Evolutionary conservation across 371 early-diverging fungal species (phyloP).

Genomic region (Mucor piriformis): DNA sequence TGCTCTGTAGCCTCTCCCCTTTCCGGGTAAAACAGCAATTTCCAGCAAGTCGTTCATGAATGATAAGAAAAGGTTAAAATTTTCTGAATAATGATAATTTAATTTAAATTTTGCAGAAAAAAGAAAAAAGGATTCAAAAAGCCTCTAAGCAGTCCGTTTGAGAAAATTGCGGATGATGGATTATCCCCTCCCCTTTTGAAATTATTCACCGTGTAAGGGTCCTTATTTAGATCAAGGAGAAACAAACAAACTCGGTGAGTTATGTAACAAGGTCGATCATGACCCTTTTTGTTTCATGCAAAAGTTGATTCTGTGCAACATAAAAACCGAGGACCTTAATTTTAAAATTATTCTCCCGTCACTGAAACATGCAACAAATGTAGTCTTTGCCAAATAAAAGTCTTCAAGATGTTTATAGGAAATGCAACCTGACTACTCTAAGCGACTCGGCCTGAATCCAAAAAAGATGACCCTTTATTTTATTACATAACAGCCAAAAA

Average conservation of each 20-base stretch:
- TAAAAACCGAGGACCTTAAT: too few relatives aligned
- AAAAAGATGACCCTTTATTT: too few relatives aligned
- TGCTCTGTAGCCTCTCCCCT: slow-evolving; percentile 42
- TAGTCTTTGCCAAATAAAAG: too few relatives aligned
- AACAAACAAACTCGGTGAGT: slow-evolving; percentile 23
- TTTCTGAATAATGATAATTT: background rate
- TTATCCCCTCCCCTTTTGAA: background rate
- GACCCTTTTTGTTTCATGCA: too few relatives aligned
- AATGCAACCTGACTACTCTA: too few relatives aligned
- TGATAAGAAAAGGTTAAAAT: slow-evolving; percentile 1
- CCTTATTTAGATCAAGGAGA: background rate
- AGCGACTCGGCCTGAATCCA: too few relatives aligned
- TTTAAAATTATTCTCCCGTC: too few relatives aligned
- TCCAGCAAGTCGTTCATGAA: background rate
- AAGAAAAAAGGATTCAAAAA: background rate
- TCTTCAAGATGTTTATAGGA: too few relatives aligned
- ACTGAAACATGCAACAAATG: too few relatives aligned
- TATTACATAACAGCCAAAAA: too few relatives aligned
- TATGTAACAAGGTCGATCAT: slow-evolving; percentile 1
- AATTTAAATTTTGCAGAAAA: background rate
- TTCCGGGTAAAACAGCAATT: slow-evolving; percentile 30
- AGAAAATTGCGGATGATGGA: background rate
- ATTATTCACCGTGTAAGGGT: slow-evolving; percentile 1
- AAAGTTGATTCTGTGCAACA: too few relatives aligned
- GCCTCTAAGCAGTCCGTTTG: background rate